These are phyloP conservation scores for Alternaria sp. DNA, from an alignment of 2,329 filamentous ascomycete species.

Conservation along the genomic window DNA sequence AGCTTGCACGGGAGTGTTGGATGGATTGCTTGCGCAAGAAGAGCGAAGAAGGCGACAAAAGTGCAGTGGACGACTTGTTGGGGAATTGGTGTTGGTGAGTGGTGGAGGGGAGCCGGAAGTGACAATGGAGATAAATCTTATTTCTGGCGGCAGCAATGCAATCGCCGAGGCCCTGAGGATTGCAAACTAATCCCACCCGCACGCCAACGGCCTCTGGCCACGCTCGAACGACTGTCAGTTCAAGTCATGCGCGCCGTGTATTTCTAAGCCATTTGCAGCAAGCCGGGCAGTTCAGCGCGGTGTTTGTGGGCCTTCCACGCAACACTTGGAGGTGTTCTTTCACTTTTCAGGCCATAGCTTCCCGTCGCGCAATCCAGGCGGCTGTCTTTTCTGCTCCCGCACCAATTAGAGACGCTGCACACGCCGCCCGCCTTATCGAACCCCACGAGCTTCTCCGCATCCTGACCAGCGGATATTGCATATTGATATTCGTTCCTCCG, in stretches of 20 bases:
- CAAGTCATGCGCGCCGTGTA: slow-evolving; percentile 15
- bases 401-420: slow-evolving; percentile 31
- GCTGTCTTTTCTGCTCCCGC: slow-evolving; percentile 22
- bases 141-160: slow-evolving; percentile 24
- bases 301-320: slow-evolving; percentile 27
- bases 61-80: neutral
- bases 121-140: slow-evolving; percentile 37
- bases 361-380: slow-evolving; percentile 24
- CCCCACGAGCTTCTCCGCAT: slow-evolving; percentile 36
- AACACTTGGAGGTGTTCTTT: slow-evolving; percentile 24
- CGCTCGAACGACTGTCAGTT: slow-evolving; percentile 31
- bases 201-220: slow-evolving; percentile 26
- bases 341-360: slow-evolving; percentile 32
- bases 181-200: slow-evolving; percentile 10
- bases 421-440: slow-evolving; percentile 34
- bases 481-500: slow-evolving; percentile 32
- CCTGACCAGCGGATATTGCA: slow-evolving; percentile 38
- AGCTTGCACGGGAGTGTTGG: neutral
- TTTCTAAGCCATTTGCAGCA: slow-evolving; percentile 23
- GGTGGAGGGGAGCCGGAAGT: slow-evolving; percentile 16
- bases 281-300: slow-evolving; percentile 16
- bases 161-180: slow-evolving; percentile 27
- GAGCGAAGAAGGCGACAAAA: neutral
- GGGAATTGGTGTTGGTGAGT: slow-evolving; percentile 10
- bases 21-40: neutral